These are phyloP conservation scores for Candida multigemmis DNA, from an alignment of 805 yeast species.

Conservation along the genomic window DNA sequence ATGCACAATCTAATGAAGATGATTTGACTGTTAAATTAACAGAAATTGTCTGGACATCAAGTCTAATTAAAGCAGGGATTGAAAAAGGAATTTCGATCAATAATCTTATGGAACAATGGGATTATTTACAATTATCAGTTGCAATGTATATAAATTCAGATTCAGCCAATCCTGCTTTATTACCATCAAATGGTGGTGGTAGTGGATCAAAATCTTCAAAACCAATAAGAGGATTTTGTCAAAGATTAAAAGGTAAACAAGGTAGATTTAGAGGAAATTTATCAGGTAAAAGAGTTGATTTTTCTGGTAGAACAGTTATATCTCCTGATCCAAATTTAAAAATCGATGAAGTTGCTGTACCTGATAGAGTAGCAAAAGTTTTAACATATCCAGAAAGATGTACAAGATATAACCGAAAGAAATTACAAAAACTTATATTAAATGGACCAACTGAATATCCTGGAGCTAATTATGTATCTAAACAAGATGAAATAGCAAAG, in stretches of 20 bases:
- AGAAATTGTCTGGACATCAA: conserved; percentile 95
- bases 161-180: conserved; percentile 71
- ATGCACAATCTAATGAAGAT: conserved; percentile 90
- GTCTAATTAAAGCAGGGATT: conserved; percentile 87
- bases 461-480: conserved; percentile 89
- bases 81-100: conserved; percentile 92
- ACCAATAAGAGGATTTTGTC: conserved; percentile 93
- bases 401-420: conserved; percentile 75
- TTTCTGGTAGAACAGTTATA: conserved; percentile 95
- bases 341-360: conserved; percentile 97
- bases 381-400: conserved; percentile 94
- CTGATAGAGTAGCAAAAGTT: conserved; percentile 92
- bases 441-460: conserved; percentile 90
- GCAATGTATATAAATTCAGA: conserved; percentile 98
- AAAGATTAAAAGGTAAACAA: conserved; percentile 94
- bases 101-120: conserved; percentile 98
- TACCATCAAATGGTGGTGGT: conserved; percentile 61
- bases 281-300: conserved; percentile 98
- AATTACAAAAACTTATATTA: conserved; percentile 61
- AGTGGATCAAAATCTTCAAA: conserved; percentile 43
- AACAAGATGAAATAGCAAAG: conserved; percentile 76
- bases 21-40: conserved; percentile 93
- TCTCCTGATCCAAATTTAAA: conserved; percentile 96
- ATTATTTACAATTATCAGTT: conserved; percentile 85
- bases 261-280: conserved; percentile 98